Conservation (phyloP, 2,329 filamentous ascomycete genomes). For the Sarocladium kiliense region DNA sequence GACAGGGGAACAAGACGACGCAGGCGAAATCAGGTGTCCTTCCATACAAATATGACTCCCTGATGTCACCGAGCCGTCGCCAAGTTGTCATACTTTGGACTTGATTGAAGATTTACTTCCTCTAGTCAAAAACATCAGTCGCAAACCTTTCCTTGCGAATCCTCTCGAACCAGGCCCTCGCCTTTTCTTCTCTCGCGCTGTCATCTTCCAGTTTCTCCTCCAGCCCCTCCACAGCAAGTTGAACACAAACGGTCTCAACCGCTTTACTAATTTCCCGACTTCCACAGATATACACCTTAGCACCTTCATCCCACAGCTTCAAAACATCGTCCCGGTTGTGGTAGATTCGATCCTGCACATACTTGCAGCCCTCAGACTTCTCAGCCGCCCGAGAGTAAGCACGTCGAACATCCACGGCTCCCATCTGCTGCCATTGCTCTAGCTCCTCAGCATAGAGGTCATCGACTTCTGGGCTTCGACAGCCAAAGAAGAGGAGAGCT, state of each 20-base stretch:
- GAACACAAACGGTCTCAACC: neutral
- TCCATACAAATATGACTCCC: too few species aligned
- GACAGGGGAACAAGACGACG: too few species aligned
- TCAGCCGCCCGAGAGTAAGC: slow-evolving; percentile 43
- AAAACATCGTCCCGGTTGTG: slow-evolving; percentile 29
- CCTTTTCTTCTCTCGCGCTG: neutral
- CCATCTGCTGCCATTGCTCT: slow-evolving; percentile 51
- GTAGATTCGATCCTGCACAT: slow-evolving; percentile 41
- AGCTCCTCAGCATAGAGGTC: slow-evolving; percentile 57
- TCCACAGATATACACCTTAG: slow-evolving; percentile 62
- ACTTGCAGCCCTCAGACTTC: slow-evolving; percentile 40
- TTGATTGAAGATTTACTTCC: too few species aligned
- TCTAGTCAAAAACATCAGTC: neutral
- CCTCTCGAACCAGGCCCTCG: neutral
- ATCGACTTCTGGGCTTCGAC: slow-evolving; percentile 48
- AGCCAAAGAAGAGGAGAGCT: slow-evolving; percentile 62
- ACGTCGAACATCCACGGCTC: slow-evolving; percentile 55
- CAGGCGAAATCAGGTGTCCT: too few species aligned
- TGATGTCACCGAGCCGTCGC: too few species aligned
- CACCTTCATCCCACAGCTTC: slow-evolving; percentile 35
- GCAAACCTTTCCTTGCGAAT: neutral
- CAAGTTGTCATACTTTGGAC: too few species aligned
- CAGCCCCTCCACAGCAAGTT: neutral
- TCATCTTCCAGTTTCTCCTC: neutral
- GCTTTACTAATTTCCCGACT: slow-evolving; percentile 32